Evolutionary conservation across 2,329 filamentous ascomycete genomes (phyloP), one percentile per base, ranked within the genome.

Genomic region (Aspergillus caelatus): DNA sequence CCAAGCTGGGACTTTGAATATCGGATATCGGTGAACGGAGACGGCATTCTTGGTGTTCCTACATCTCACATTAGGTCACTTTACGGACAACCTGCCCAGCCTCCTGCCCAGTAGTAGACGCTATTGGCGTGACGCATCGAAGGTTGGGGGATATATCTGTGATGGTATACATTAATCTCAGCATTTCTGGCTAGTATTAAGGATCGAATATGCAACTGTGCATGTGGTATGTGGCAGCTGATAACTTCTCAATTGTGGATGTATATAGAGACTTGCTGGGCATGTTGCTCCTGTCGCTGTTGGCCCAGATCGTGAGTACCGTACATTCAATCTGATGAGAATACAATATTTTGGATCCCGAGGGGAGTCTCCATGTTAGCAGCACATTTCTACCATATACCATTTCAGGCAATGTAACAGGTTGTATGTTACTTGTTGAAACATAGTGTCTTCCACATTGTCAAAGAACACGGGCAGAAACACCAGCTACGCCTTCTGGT

Each of bases 281-380:
- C 14, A 5, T n/a, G 3, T 19, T 19, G 8, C 7, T 41, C 7
- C 39, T 4, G 8, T 4, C 7, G 4, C 2, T 41, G 16, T 19
- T 8, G 16, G 16, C 9, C 3, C 8, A 3, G 7, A 41, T 10
- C 7, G 14, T 41, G 16, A 19, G 39, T n/a, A n/a, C 2, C 3
- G 39, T 19, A n/a, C 34, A 3, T n/a, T 2, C 8, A n/a, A 19
- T 1, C 16, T 41, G 8, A 8, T 19, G 8, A 41, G 3, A 41
- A n/a, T 1, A 7, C 19, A 41, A 19, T 19, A 19, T 1, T 3
- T 8, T 3, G 0, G 36, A 39, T 39, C 0, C 0, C 0, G 19
- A 7, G 6, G 6, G 16, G 34, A 36, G 36, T 9, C 16, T 39
- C 6, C 14, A 6, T 2, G 16, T 39, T 3, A 19, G 2, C 8